A percentile compares a stretch with the other conserved stretches of the same genome.
Conservation (phyloP, 306 rosid genomes). For the Trifolium pratense region DNA sequence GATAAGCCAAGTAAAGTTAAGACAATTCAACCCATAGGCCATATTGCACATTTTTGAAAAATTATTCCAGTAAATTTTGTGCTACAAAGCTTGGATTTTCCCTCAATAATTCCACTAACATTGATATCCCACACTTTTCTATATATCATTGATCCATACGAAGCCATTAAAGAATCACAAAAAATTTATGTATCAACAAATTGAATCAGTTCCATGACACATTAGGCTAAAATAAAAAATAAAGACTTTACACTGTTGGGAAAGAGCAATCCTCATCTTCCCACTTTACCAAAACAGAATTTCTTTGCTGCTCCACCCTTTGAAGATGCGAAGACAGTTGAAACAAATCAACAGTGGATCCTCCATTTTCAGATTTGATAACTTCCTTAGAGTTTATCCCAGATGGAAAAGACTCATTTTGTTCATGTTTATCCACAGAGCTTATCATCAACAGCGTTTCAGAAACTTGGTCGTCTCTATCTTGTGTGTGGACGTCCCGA, state of each 20-base stretch:
- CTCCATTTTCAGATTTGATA: conserved; percentile 53
- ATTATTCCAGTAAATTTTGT: conserved; percentile 30
- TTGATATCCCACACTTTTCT: conserved; percentile 34
- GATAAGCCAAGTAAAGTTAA: too few species aligned
- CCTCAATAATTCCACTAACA: conserved; percentile 34
- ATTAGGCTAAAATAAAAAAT: conserved; percentile 33
- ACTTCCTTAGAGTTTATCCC: conserved; percentile 45
- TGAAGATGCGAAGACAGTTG: conserved; percentile 80
- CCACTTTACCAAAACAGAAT: conserved; percentile 55
- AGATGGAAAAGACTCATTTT: conserved; percentile 41
- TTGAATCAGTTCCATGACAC: conserved; percentile 37
- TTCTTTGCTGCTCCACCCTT: conserved; percentile 77
- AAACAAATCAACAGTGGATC: conserved; percentile 61
- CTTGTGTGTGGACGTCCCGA: conserved; percentile 36
- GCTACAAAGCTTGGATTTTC: conserved; percentile 39
- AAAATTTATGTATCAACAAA: conserved; percentile 25
- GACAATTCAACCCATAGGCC: too few species aligned
- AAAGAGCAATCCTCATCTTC: conserved; percentile 59
- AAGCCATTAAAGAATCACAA: too few species aligned
- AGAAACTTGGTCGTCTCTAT: conserved; percentile 40
- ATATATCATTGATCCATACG: conserved; percentile 19
- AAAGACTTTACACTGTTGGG: conserved; percentile 45
- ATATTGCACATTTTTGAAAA: neutral
- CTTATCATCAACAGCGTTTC: conserved; percentile 38
- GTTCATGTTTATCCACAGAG: conserved; percentile 43